phyloP scores from a whole-genome alignment of 495 filamentous ascomycete species.

The Aspergillus bertholletiae region DNA sequence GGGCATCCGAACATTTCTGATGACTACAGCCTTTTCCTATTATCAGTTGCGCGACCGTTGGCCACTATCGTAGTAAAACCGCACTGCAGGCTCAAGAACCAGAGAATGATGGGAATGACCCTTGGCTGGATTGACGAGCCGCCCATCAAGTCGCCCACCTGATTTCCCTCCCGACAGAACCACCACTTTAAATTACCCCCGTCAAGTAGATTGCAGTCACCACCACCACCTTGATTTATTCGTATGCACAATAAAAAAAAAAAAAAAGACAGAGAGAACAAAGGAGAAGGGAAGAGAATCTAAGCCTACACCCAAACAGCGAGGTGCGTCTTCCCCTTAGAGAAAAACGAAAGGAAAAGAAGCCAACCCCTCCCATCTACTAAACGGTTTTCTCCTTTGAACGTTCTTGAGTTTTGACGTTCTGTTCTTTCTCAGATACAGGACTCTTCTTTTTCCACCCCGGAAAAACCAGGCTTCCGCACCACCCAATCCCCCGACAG shows the following conservation, averaged over 20 bases:
- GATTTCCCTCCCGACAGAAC: constrained; percentile 5
- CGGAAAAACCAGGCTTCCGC: constrained; percentile 45
- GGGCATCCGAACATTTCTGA: not conserved
- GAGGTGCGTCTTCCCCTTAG: constrained; percentile 5
- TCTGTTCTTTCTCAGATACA: constrained; percentile 20
- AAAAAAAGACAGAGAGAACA: not conserved
- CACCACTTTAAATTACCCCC: not conserved
- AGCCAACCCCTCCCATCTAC: constrained; percentile 1
- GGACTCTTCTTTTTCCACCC: constrained; percentile 8
- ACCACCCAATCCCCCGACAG: constrained; percentile 18
- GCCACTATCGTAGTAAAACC: constrained; percentile 18
- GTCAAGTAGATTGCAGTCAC: not conserved
- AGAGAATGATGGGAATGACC: not conserved
- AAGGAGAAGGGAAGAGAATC: not conserved
- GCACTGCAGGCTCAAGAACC: constrained; percentile 1
- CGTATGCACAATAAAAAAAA: not conserved
- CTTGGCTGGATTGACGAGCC: not conserved
- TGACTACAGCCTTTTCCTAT: not conserved
- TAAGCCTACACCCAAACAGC: not conserved
- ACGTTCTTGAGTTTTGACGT: constrained; percentile 2
- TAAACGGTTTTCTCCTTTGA: not conserved
- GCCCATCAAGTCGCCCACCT: constrained; percentile 3
- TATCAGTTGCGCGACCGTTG: not conserved
- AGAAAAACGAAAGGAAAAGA: not conserved
- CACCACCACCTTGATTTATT: not conserved